phyloP scores from a whole-genome alignment of 2,329 filamentous ascomycete genomes.

The Ophiostoma quercus region DNA sequence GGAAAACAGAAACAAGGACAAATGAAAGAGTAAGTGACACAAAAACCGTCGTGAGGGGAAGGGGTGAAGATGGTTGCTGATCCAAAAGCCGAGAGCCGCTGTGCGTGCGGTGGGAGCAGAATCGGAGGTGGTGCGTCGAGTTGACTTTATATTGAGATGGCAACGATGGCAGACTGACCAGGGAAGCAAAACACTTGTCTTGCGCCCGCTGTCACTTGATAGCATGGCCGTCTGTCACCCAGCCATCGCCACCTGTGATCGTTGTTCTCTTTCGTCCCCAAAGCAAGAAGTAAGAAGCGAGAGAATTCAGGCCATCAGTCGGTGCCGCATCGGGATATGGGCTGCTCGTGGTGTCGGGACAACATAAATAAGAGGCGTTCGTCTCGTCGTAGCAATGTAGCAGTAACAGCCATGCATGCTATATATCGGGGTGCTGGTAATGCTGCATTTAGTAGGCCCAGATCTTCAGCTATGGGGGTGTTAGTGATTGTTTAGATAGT shows the following conservation, averaged over 20 bases:
- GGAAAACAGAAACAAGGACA: not conserved
- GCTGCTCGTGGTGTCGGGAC: conserved; percentile 17
- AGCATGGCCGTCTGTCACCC: not conserved
- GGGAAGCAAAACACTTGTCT: not conserved
- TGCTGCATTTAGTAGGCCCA: conserved; percentile 67
- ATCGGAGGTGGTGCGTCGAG: not conserved
- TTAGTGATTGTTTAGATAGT: conserved; percentile 28
- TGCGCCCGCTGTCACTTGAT: not conserved
- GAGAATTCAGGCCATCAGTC: not conserved
- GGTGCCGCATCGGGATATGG: not conserved
- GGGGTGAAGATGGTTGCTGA: conserved; percentile 14
- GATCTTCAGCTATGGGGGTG: conserved; percentile 65
- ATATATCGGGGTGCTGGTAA: not conserved
- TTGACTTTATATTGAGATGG: not conserved
- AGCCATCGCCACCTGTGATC: not conserved
- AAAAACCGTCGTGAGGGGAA: conserved; percentile 4
- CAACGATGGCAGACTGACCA: not conserved
- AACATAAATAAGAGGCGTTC: conserved; percentile 19
- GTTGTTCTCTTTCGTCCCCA: no score
- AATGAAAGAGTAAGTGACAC: conserved; percentile 1
- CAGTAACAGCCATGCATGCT: not conserved
- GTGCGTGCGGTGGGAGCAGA: not conserved
- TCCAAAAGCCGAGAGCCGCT: not conserved
- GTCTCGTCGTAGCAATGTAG: conserved; percentile 23
- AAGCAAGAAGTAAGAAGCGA: not conserved